Base-by-base conservation (phyloP, 345 rosid species). In the Bruguiera gymnorhiza region DNA sequence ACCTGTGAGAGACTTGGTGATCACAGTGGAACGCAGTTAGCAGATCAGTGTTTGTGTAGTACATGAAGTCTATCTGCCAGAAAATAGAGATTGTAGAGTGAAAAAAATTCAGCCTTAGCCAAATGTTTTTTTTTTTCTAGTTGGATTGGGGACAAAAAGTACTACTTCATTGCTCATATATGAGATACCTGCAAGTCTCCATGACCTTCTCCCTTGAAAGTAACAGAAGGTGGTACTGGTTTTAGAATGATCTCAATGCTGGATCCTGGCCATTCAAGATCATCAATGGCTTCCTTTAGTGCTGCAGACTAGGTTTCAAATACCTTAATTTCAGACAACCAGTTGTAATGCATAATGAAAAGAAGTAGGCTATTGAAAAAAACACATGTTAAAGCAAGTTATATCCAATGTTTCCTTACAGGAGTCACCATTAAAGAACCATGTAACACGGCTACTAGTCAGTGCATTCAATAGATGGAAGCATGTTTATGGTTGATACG, bases 251-350 rank as follows among this genome's bases (percentile, higher is more conserved):
- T 87, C 75, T 85, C 80, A 70, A 95, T 84, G 75, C 92, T 82
- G 58, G 99, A 83, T 66, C 98, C 97, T 70, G 97, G 97, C 97
- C 97, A 95, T 75, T 92, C 96, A 62, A 92, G 94, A 77, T 92
- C 99, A 81, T 90, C 97, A 36, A 92, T 82, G 24, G 99, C 93
- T 88, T 95, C 99, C 82, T 95, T 92, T 60, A 92, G 59, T 36
- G 96, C 94, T 48, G 94, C 86, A 75, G 97, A 95, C 99, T 92
- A 73, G 37, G 67, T 69, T 53, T 29, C 36, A 29, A 34, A 36
- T 5, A 63, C 48, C 46, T 60, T 21, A 6, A 65, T 66, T 55
- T 68, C 20, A 67, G 64, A 65, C 62, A 30, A 53, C 63, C 53
- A 65, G 21, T 61, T 39, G 20, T 43, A 43, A 43, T 13, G 50